Conservation (phyloP, 768 basidiomycete species). For the Boletus eberwhitei region DNA sequence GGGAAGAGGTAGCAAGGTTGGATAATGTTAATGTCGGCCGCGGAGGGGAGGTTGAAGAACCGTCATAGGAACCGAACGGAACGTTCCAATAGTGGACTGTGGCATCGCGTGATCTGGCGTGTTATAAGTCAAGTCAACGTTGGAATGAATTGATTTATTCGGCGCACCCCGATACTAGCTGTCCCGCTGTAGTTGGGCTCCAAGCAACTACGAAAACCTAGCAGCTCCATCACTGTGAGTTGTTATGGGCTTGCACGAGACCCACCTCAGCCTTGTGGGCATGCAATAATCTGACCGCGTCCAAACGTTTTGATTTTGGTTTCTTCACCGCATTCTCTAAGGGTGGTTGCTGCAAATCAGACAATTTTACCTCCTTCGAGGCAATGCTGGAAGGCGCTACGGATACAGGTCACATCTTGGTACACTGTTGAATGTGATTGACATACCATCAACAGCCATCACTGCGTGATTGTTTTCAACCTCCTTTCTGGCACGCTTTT, state of each 20-base stretch:
- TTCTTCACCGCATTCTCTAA: slow-evolving; percentile 30
- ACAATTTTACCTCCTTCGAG: slow-evolving; percentile 20
- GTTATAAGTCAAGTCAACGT: slow-evolving; percentile 3
- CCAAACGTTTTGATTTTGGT: slow-evolving; percentile 35
- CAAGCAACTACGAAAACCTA: slow-evolving; percentile 82
- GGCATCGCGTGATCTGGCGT: slow-evolving; percentile 68
- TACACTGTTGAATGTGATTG: slow-evolving; percentile 23
- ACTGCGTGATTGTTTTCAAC: slow-evolving; percentile 34
- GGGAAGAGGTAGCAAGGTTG: slow-evolving; percentile 45
- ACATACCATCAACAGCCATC: slow-evolving; percentile 43
- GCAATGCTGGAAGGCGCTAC: slow-evolving; percentile 13
- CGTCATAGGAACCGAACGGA: slow-evolving; percentile 36
- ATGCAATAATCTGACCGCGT: slow-evolving; percentile 43
- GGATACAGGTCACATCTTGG: neutral
- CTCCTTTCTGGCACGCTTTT: slow-evolving; percentile 61
- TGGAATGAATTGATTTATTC: neutral
- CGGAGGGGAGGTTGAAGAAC: slow-evolving; percentile 10
- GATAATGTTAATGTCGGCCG: slow-evolving; percentile 44
- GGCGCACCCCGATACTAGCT: slow-evolving; percentile 72
- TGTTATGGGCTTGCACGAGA: slow-evolving; percentile 13
- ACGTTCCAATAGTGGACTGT: slow-evolving; percentile 72
- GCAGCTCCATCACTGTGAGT: slow-evolving; percentile 1
- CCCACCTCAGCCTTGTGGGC: slow-evolving; percentile 64
- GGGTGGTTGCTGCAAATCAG: slow-evolving; percentile 19
- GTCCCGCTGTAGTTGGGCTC: slow-evolving; percentile 57